These are phyloP conservation scores for Pulveroboletus ravenelii DNA, from an alignment of 768 basidiomycete genomes.

Conservation along the genomic window DNA sequence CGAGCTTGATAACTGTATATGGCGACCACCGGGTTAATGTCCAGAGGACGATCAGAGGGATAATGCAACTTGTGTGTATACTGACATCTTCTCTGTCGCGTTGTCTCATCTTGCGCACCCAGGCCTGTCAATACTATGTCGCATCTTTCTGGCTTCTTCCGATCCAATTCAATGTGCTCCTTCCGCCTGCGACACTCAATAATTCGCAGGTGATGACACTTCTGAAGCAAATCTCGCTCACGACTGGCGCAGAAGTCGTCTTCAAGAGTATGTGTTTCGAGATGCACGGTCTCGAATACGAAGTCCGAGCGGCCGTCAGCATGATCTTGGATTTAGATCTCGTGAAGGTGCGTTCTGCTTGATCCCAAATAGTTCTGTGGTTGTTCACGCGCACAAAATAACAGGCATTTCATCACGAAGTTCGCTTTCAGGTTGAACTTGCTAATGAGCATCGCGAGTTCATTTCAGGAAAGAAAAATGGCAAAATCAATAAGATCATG, in stretches of 20 bases:
- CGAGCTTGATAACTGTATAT: slow-evolving; percentile 88
- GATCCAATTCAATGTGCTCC: slow-evolving; percentile 85
- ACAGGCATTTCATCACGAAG: slow-evolving; percentile 92
- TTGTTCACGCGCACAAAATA: background rate
- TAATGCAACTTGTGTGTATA: slow-evolving; percentile 86
- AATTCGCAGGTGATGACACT: slow-evolving; percentile 77
- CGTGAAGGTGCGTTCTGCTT: slow-evolving; percentile 60
- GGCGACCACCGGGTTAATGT: slow-evolving; percentile 94
- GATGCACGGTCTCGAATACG: slow-evolving; percentile 89
- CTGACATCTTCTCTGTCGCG: slow-evolving; percentile 9
- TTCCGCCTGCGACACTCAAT: slow-evolving; percentile 79
- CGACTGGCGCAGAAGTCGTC: slow-evolving; percentile 89
- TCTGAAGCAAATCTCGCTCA: slow-evolving; percentile 80
- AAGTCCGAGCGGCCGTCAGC: slow-evolving; percentile 79
- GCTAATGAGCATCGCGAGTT: slow-evolving; percentile 98
- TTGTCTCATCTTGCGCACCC: slow-evolving; percentile 9
- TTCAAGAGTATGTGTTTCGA: slow-evolving; percentile 98
- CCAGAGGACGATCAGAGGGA: slow-evolving; percentile 85
- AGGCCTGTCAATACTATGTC: slow-evolving; percentile 95
- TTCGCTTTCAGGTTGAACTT: slow-evolving; percentile 96
- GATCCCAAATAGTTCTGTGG: background rate
- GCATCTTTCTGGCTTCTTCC: slow-evolving; percentile 98
- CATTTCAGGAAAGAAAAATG: slow-evolving; percentile 98
- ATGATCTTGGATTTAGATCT: slow-evolving; percentile 90
- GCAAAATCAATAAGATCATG: slow-evolving; percentile 99